These are phyloP conservation scores for Caryopteris hybrid DNA, from an alignment of 305 asterid species.

Conservation along the genomic window DNA sequence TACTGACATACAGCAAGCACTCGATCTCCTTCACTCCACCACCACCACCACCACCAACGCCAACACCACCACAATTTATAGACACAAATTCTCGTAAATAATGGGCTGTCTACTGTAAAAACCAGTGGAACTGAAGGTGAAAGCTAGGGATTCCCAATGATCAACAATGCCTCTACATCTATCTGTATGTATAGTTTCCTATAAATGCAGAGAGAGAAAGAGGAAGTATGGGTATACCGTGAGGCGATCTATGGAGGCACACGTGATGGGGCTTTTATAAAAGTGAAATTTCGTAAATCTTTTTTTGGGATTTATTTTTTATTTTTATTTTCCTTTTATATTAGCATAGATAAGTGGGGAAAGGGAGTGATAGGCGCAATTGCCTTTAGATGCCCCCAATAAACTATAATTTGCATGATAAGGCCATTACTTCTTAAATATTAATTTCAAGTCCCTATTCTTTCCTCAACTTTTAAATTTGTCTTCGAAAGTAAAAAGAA, in stretches of 20 bases:
- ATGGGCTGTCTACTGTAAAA: not conserved
- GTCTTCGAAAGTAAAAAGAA: too few relatives aligned
- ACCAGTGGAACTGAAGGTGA: constrained; percentile 5
- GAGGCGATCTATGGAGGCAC: constrained; percentile 22
- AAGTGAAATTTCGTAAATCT: constrained; percentile 13
- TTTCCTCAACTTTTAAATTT: not conserved
- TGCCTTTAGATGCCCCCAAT: constrained; percentile 18
- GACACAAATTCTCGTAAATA: not conserved
- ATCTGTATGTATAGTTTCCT: constrained; percentile 16
- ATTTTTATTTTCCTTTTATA: not conserved
- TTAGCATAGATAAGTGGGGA: constrained; percentile 29
- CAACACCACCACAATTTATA: constrained; percentile 15
- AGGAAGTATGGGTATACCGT: not conserved
- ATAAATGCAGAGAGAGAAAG: constrained; percentile 21
- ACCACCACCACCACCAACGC: constrained; percentile 26
- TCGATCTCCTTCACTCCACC: constrained; percentile 42
- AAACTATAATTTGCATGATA: constrained; percentile 18
- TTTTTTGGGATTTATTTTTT: not conserved
- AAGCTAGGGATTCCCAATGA: constrained; percentile 33
- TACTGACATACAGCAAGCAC: constrained; percentile 87
- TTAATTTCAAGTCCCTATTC: not conserved
- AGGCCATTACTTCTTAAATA: constrained; percentile 12
- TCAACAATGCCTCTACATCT: constrained; percentile 33
- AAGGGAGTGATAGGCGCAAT: constrained; percentile 31
- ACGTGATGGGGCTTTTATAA: constrained; percentile 34